Percentiles rank a stretch among this genome's conserved stretches.
Conservation (phyloP, 2,329 filamentous ascomycete genomes). For the Scortechinia acanthostroma region DNA sequence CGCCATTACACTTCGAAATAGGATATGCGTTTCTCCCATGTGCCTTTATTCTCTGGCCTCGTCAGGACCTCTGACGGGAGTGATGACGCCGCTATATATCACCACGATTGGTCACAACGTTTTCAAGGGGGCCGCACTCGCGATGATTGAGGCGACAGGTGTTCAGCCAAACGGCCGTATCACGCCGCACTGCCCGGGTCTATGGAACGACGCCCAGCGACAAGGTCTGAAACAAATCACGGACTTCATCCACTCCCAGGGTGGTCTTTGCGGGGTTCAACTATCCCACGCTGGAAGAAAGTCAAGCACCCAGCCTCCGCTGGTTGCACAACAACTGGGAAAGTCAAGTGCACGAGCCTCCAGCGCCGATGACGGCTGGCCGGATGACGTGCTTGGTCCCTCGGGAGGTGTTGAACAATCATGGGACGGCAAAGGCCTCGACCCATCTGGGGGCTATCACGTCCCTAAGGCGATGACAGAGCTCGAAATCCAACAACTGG, state of each 20-base stretch:
- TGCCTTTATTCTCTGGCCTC: slow-evolving; percentile 50
- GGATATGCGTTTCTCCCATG: slow-evolving; percentile 53
- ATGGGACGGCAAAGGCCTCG: no score
- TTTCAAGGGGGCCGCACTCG: slow-evolving; percentile 66
- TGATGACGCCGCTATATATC: no score
- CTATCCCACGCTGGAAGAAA: slow-evolving; percentile 74
- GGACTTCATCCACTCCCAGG: slow-evolving; percentile 75
- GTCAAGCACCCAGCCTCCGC: slow-evolving; percentile 47
- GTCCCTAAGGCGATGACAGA: slow-evolving; percentile 39
- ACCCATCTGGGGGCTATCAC: slow-evolving; percentile 52
- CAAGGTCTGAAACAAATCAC: slow-evolving; percentile 62
- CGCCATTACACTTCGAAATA: slow-evolving; percentile 42
- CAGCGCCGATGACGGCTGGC: slow-evolving; percentile 52
- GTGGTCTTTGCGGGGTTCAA: slow-evolving; percentile 72
- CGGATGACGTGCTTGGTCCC: slow-evolving; percentile 41
- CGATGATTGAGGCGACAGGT: slow-evolving; percentile 72
- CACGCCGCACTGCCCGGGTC: slow-evolving; percentile 69
- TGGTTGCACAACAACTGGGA: slow-evolving; percentile 48
- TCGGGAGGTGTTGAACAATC: no score
- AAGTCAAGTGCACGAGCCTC: slow-evolving; percentile 42
- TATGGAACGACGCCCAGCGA: slow-evolving; percentile 82
- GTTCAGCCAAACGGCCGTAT: slow-evolving; percentile 75
- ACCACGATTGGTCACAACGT: slow-evolving; percentile 77
- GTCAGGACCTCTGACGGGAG: slow-evolving; percentile 64
- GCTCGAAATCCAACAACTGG: slow-evolving; percentile 44